These are phyloP conservation scores for Nannizzia gypsea DNA, from an alignment of 2,329 filamentous ascomycete species.

Conservation along the genomic window DNA sequence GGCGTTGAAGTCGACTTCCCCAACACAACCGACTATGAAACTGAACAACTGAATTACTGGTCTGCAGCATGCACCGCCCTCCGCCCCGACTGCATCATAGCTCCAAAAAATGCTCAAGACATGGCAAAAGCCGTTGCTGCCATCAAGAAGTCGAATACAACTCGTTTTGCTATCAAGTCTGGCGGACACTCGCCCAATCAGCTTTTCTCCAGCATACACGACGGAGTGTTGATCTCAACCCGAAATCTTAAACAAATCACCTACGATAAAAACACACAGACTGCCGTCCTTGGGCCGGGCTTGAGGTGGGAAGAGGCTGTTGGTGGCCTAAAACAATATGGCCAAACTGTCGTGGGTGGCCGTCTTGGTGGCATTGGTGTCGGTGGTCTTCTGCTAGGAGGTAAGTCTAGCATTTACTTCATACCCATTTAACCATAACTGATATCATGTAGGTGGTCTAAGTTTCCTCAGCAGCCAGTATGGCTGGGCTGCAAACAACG, in stretches of 20 bases:
- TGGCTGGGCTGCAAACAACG: conserved; percentile 25
- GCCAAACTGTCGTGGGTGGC: conserved; percentile 32
- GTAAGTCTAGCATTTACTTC: conserved; percentile 18
- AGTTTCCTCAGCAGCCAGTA: conserved; percentile 24
- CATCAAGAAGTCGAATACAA: conserved; percentile 37
- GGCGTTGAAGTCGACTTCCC: conserved; percentile 4
- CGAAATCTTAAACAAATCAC: conserved; percentile 31
- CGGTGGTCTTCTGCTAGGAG: conserved; percentile 37
- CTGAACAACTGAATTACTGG: conserved; percentile 8
- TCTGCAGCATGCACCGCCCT: conserved; percentile 1
- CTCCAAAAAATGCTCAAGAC: conserved; percentile 39
- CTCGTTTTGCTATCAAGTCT: conserved; percentile 43
- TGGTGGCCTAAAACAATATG: conserved; percentile 22
- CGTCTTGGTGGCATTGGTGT: conserved; percentile 39
- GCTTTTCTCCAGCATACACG: conserved; percentile 36
- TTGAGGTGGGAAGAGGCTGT: conserved; percentile 27
- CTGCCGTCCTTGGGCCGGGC: conserved; percentile 31
- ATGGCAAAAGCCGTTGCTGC: conserved; percentile 43
- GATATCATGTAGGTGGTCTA: conserved; percentile 15
- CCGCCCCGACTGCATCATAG: conserved; percentile 37
- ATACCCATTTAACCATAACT: not conserved
- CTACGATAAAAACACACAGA: conserved; percentile 27
- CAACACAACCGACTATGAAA: conserved; percentile 1
- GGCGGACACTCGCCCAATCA: conserved; percentile 40
- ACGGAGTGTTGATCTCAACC: conserved; percentile 35